Evolutionary conservation across 1,139 yeast genomes (phyloP), one percentile per base, ranked within the genome.

Genomic region (Chernovozyma aurita): DNA sequence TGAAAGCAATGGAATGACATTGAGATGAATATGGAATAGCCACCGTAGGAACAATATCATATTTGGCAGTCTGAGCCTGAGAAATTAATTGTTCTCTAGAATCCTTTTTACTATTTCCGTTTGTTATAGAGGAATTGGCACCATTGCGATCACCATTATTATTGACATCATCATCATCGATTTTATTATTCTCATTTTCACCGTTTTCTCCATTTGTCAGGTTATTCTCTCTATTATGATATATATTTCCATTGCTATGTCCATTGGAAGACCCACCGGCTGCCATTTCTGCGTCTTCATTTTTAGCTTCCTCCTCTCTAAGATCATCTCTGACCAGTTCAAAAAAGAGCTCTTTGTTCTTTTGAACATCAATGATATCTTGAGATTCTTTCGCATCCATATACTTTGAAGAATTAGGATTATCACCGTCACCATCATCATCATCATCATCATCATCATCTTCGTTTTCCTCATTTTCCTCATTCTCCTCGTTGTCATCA

Each of bases 1-100:
- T 77, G 37, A 88, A 68, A 6, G 94, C 84, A 35, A 92, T 53
- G 6, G 94, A 73, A 57, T 88, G 88, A 30, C 95, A 79, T 35
- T 79, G 78, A 0, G 81, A 59, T 2, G 85, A 65, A 45, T 80
- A 80, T 1, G 90, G 90, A 7, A 84, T 78, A 4, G 90, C 88
- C 17, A 80, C 86, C 3, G 78, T 68, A 1, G 94, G 92, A 25
- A 69, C 59, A 2, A 83, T 75, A 37, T 78, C 85, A 43, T 76
- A 78, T 3, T 65, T 61, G 1, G 84, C 77, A 2, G 57, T 35
- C 34, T 59, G 57, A 2, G 82, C 76, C 31, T 68, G 68, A 26
- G 58, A 52, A 3, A 63, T 58, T 18, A 75, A 54, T 26, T 61
- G 59, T 30, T 63, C 63, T 36, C 79, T 63, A 34, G 59, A 48